Base-by-base conservation (phyloP, 139 green algal species). In the Tetratostichococcus sp. region DNA sequence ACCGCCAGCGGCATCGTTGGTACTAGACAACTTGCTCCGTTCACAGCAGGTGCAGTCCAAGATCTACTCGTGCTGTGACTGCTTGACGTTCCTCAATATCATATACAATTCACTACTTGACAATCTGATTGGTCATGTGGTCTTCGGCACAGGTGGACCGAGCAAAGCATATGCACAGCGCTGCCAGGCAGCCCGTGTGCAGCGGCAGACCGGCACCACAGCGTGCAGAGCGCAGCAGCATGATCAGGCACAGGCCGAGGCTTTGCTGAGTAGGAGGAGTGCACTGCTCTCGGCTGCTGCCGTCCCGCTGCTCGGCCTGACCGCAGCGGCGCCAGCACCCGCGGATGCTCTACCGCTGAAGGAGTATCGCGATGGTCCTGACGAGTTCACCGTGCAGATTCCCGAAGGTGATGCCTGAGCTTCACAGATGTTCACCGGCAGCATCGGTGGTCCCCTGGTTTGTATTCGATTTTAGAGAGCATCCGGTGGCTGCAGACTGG, bases 401-500 rank as follows among this genome's bases (percentile, higher is more conserved):
- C 50, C 50, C 2, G 50, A 62, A 23, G 50, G 50, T 62, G 50
- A 6, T 21, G 39, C 39, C 39, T 50, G 39, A n/a, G n/a, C n/a
- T n/a, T n/a, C n/a, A n/a, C n/a, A n/a, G n/a, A n/a, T n/a, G n/a
- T n/a, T n/a, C n/a, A n/a, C n/a, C n/a, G n/a, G n/a, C n/a, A n/a
- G n/a, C n/a, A n/a, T n/a, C n/a, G n/a, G n/a, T n/a, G n/a, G n/a
- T n/a, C n/a, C n/a, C n/a, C n/a, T n/a, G n/a, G n/a, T n/a, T n/a
- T n/a, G n/a, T n/a, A n/a, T n/a, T n/a, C n/a, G n/a, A n/a, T n/a
- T n/a, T n/a, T n/a, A n/a, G n/a, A n/a, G n/a, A n/a, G n/a, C n/a
- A n/a, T n/a, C n/a, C n/a, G n/a, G n/a, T n/a, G n/a, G n/a, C 0
- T 75, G 69, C 68, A 79, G 75, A 50, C 75, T 80, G 75, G 75